Conservation (phyloP, 495 filamentous ascomycete species). For the Penicillium goetzii region DNA sequence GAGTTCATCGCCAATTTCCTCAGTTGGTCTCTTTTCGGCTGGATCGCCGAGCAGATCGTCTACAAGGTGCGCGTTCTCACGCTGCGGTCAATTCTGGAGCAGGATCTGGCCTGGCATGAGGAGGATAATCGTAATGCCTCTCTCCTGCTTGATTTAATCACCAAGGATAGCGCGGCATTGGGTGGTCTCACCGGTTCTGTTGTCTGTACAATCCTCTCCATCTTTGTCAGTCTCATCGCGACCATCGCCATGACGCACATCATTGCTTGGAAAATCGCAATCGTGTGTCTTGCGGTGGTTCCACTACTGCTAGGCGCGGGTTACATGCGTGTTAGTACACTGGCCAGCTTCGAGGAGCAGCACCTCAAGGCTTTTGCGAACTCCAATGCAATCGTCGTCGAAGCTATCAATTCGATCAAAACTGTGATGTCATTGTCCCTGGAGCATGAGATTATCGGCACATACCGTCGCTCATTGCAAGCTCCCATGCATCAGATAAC, state of each 20-base stretch:
- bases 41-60: constrained; percentile 52
- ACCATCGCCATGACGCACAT: constrained; percentile 43
- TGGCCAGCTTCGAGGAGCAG: constrained; percentile 58
- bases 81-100: constrained; percentile 52
- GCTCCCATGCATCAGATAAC: constrained; percentile 41
- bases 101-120: constrained; percentile 56
- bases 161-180: constrained; percentile 49
- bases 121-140: constrained; percentile 46
- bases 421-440: constrained; percentile 55
- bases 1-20: constrained; percentile 54
- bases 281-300: constrained; percentile 43
- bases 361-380: constrained; percentile 57
- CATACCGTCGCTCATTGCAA: constrained; percentile 40
- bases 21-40: constrained; percentile 51
- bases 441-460: constrained; percentile 40
- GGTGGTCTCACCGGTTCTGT: constrained; percentile 49
- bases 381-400: constrained; percentile 51
- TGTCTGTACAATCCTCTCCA: constrained; percentile 49
- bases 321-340: constrained; percentile 54
- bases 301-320: constrained; percentile 45
- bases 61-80: constrained; percentile 50
- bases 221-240: constrained; percentile 41
- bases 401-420: constrained; percentile 55
- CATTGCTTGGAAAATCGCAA: constrained; percentile 44
- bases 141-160: constrained; percentile 49